These are phyloP conservation scores for Mentha longifolia DNA, from an alignment of 257 asterid genomes.

Conservation along the genomic window DNA sequence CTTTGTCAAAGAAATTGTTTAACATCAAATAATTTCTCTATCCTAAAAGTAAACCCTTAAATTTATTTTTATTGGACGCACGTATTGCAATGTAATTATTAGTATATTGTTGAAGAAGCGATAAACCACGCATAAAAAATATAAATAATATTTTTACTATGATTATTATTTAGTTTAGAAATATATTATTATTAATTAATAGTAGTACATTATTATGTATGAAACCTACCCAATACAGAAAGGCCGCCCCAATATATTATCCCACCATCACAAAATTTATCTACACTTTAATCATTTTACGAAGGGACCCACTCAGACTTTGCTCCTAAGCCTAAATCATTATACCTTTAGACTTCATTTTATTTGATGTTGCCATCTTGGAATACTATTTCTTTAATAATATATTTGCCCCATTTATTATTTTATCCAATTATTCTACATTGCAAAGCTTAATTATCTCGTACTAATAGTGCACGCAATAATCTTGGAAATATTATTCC, in stretches of 20 bases:
- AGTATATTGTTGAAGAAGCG: background rate
- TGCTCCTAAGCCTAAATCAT: conserved; percentile 66
- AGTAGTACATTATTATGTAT: background rate
- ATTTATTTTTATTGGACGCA: conserved; percentile 28
- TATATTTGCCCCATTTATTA: no score
- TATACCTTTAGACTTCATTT: conserved; percentile 54
- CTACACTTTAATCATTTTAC: conserved; percentile 54
- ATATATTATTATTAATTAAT: background rate
- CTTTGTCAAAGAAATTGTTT: conserved; percentile 12
- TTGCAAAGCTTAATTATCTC: background rate
- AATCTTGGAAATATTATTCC: background rate
- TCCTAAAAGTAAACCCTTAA: conserved; percentile 28
- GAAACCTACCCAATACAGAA: conserved; percentile 36
- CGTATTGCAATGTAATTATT: conserved; percentile 1
- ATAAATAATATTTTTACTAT: conserved; percentile 4
- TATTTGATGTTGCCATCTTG: conserved; percentile 38
- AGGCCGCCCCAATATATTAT: conserved; percentile 34
- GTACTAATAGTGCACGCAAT: background rate
- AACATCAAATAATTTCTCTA: conserved; percentile 19
- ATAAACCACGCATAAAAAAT: background rate
- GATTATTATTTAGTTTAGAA: no score
- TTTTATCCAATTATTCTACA: background rate
- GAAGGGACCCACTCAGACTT: conserved; percentile 68
- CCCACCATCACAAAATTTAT: conserved; percentile 45
- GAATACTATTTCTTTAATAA: no score